Evolutionary conservation across 768 basidiomycete species (phyloP), one percentile per base, ranked within the genome.

Genomic region (Amylocystis lapponica): DNA sequence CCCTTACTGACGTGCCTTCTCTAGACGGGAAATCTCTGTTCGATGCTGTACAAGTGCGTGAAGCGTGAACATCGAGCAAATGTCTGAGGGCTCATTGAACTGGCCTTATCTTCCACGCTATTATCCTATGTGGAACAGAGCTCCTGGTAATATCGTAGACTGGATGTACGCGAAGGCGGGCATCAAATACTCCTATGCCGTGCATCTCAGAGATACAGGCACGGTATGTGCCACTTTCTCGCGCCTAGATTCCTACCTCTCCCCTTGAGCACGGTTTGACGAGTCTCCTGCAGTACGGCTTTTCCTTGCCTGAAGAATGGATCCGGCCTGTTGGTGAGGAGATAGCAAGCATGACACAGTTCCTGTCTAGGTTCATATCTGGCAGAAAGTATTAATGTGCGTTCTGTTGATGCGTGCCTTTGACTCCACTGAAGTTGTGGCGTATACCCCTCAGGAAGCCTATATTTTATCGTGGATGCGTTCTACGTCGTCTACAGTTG

Each of bases 291-390:
- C 51, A 86, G 84, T 87, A 85, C 53, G 87, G 87, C 3, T 91
- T 88, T 65, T 64, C 83, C 6, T 66, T 91, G 2, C 89, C 89
- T 1, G 64, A 79, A 1, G 65, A 66, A 37, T 79, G 77, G 75
- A 90, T 93, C 49, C 67, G 83, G 6, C 84, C 88, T 0, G 81
- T 86, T 2, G 88, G 86, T 1, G 83, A 87, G 61, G 90, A 93
- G 64, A 79, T 81, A 4, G 68, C 69, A 14, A 71, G 66, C 20
- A 77, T 89, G 65, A 52, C 91, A 22, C 64, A 72, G 19, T 86
- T 82, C 52, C 64, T 93, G 5, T 77, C 81, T 1, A 66, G 72
- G 33, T 92, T 90, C 57, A 79, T 90, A n/a, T n/a, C n/a, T n/a
- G n/a, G n/a, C n/a, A n/a, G n/a, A n/a, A n/a, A n/a, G n/a, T n/a